Evolutionary conservation across 2,329 filamentous ascomycete species (phyloP), one percentile per base, ranked within the genome.

Genomic region (Pseudogymnoascus sp.): DNA sequence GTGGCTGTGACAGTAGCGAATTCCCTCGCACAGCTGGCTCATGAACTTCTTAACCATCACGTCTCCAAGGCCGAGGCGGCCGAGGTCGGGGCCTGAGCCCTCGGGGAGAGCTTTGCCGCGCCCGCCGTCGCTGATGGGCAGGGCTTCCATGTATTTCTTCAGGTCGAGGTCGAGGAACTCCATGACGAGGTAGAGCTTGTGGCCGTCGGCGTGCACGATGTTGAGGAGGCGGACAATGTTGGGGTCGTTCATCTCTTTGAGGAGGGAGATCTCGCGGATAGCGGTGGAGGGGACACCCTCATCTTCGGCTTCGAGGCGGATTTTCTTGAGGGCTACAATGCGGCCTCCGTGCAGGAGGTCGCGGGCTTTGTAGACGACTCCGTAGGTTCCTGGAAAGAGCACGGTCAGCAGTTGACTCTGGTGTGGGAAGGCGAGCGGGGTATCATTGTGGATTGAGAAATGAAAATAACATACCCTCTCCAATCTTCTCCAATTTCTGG

Each of bases 91-190:
- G 21, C 82, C 84, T 52, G 87, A 84, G 58, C 89, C 90, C 68
- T 93, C 89, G 7, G 92, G 92, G 59, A 96, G 79, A 42, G 90
- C 83, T 78, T 92, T 94, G 70, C 90, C 91, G 64, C 91, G 86
- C 40, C 91, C 91, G 68, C 91, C 91, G 71, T 95, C 89, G 71
- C 82, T 87, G 63, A 93, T 86, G 3, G 91, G 91, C 45, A 96
- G 82, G 5, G 91, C 84, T 75, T 96, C 92, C 91, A 96, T 96
- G 76, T 95, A 96, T 76, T 95, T 96, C 80, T 96, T 96, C 69
- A 96, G 80, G 71, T 96, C 92, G 63, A 93, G 82, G 72, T 96
- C 92, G 68, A 96, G 87, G 76, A 90, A 96, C 74, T 96, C 92
- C 67, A 92, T 89, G 68, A 96, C 92, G 58, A 96, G 87, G 76